phyloP scores from a whole-genome alignment of 192 early-diverging fungal species.

The Ramicandelaber brevisporus region DNA sequence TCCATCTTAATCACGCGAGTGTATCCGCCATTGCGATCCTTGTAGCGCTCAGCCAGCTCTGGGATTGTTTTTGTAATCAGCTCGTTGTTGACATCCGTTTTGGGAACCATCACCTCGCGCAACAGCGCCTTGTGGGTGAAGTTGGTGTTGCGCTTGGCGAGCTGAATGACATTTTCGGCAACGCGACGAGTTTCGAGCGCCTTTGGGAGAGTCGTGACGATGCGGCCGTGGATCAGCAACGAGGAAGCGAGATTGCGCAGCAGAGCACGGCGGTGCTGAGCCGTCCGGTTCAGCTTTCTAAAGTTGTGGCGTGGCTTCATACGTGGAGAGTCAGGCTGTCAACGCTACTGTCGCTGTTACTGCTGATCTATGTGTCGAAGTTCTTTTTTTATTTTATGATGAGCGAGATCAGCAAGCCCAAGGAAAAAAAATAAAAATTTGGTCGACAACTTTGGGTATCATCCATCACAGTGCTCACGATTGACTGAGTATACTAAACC shows the following conservation, averaged over 20 bases:
- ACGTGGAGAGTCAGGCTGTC: no score
- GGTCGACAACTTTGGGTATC: no score
- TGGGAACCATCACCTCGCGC: constrained; percentile 32
- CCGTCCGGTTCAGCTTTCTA: constrained; percentile 19
- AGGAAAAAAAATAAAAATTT: no score
- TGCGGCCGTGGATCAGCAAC: constrained; percentile 65
- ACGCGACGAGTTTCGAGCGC: constrained; percentile 69
- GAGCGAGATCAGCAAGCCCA: no score
- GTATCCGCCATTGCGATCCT: constrained; percentile 56
- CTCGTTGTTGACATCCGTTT: constrained; percentile 51
- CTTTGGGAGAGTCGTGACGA: constrained; percentile 80
- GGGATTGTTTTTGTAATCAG: constrained; percentile 45
- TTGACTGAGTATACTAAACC: no score
- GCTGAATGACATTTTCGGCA: constrained; percentile 72
- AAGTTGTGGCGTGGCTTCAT: constrained; percentile 37
- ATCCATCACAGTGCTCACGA: no score
- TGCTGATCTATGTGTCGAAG: no score
- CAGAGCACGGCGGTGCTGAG: constrained; percentile 41
- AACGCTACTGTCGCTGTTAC: no score
- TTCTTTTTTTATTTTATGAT: no score
- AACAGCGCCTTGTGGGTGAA: constrained; percentile 30
- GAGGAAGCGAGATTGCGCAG: constrained; percentile 62
- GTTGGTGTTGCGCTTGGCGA: constrained; percentile 44
- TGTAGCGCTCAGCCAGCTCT: constrained; percentile 69
- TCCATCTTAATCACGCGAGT: constrained; percentile 64